A percentile compares a stretch with the other conserved stretches of the same genome.
Conservation (phyloP, 2,329 filamentous ascomycete genomes). For the Gliomastix tumulicola region DNA sequence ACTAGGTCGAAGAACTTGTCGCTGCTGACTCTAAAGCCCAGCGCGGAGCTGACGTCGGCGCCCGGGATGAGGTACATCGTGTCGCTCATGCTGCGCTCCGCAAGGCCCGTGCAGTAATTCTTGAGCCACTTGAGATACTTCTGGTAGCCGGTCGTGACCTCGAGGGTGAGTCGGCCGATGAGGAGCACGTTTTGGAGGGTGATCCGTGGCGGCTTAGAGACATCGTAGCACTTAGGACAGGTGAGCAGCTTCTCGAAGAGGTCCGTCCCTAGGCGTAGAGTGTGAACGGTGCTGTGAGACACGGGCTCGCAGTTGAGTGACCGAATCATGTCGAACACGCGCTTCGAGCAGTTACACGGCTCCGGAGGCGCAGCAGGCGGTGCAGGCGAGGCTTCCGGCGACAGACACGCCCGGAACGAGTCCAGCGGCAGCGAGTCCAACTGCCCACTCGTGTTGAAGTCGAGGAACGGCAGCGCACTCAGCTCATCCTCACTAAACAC, state of each 20-base stretch:
- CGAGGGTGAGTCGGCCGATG: conserved; percentile 16
- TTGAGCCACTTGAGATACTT: conserved; percentile 11
- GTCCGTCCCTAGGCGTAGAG: not conserved
- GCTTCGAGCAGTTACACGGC: not conserved
- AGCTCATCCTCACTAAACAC: conserved; percentile 2
- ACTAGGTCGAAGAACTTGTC: not conserved
- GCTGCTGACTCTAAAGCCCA: not conserved
- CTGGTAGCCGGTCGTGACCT: conserved; percentile 15
- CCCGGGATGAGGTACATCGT: not conserved
- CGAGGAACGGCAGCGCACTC: conserved; percentile 9
- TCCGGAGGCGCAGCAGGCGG: not conserved
- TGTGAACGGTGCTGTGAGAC: not conserved
- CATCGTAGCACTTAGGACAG: conserved; percentile 17
- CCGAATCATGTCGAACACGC: not conserved
- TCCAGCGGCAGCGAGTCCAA: conserved; percentile 5
- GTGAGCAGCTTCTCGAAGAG: not conserved
- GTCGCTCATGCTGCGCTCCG: not conserved
- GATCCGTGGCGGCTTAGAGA: conserved; percentile 16
- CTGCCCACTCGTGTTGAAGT: conserved; percentile 5
- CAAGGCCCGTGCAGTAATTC: not conserved
- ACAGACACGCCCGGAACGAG: conserved; percentile 10
- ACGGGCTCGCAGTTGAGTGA: not conserved
- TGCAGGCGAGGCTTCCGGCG: conserved; percentile 9
- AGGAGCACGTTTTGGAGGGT: conserved; percentile 19
- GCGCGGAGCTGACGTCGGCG: not conserved